A percentile compares a stretch with the other conserved stretches of the same genome.
Evolutionary conservation across 106 monocot species (phyloP).

Genomic region (Amphibolis antarctica): DNA sequence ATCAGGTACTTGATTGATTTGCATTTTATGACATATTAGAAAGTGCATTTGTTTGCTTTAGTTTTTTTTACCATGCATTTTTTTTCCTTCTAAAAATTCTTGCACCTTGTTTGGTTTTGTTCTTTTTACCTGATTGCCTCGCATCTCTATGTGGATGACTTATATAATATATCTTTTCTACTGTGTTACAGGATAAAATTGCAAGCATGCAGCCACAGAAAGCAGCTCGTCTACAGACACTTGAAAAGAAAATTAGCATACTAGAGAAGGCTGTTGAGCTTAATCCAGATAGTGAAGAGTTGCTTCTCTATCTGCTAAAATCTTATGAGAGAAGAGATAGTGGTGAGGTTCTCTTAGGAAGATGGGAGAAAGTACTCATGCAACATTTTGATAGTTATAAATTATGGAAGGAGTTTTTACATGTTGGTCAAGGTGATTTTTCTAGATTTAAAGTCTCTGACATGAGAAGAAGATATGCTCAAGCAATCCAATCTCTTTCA

Average conservation of each 20-base stretch:
- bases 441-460: slow-evolving; percentile 90
- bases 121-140: too few relatives aligned
- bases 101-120: too few relatives aligned
- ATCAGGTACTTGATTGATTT: slow-evolving; percentile 90
- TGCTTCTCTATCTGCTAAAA: slow-evolving; percentile 63
- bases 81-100: too few relatives aligned
- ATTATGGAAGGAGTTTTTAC: slow-evolving; percentile 85
- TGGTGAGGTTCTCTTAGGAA: slow-evolving; percentile 35
- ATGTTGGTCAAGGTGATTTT: slow-evolving; percentile 62
- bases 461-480: slow-evolving; percentile 50
- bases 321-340: slow-evolving; percentile 67
- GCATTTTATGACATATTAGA: too few relatives aligned
- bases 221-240: slow-evolving; percentile 74
- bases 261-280: slow-evolving; percentile 86
- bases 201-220: slow-evolving; percentile 65
- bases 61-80: too few relatives aligned
- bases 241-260: slow-evolving; percentile 94
- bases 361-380: slow-evolving; percentile 71
- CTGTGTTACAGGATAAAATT: slow-evolving; percentile 59
- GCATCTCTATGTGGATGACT: too few relatives aligned
- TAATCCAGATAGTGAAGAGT: slow-evolving; percentile 71
- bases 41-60: too few relatives aligned
- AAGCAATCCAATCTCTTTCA: slow-evolving; percentile 81
- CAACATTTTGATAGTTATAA: slow-evolving; percentile 60
- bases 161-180: slow-evolving; percentile 19